Conservation (phyloP, 257 asterid species). For the Nicotiana attenuata region DNA sequence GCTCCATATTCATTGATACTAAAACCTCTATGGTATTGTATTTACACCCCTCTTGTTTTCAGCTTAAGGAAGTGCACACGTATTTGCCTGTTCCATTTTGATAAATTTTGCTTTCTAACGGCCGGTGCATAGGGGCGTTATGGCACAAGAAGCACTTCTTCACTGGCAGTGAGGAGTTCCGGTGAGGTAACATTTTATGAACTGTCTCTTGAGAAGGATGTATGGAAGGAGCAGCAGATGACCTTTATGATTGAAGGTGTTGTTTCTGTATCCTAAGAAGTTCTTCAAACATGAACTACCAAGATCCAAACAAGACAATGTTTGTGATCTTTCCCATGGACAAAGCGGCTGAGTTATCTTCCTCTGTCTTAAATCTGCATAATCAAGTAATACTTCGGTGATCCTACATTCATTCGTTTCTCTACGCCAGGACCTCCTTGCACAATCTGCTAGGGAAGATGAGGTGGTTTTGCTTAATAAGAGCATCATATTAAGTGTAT, state of each 20-base stretch:
- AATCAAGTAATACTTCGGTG: neutral
- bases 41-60: neutral
- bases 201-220: conserved; percentile 32
- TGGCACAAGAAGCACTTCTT: conserved; percentile 79
- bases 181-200: conserved; percentile 49
- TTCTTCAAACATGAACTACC: neutral
- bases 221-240: conserved; percentile 52
- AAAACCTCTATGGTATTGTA: conserved; percentile 43
- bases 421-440: neutral
- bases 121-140: conserved; percentile 43
- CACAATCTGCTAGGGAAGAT: neutral
- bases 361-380: neutral
- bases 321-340: neutral
- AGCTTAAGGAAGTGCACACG: neutral
- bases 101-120: neutral
- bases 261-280: neutral
- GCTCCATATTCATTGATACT: conserved; percentile 68
- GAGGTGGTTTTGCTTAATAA: neutral
- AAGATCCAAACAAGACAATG: neutral
- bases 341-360: neutral
- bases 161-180: conserved; percentile 30
- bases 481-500: neutral
- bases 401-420: neutral
- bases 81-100: neutral
- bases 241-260: conserved; percentile 25